Percentiles rank a stretch among this genome's conserved stretches.
Conservation (phyloP, 2,329 filamentous ascomycete species). For the Neurospora sp. region DNA sequence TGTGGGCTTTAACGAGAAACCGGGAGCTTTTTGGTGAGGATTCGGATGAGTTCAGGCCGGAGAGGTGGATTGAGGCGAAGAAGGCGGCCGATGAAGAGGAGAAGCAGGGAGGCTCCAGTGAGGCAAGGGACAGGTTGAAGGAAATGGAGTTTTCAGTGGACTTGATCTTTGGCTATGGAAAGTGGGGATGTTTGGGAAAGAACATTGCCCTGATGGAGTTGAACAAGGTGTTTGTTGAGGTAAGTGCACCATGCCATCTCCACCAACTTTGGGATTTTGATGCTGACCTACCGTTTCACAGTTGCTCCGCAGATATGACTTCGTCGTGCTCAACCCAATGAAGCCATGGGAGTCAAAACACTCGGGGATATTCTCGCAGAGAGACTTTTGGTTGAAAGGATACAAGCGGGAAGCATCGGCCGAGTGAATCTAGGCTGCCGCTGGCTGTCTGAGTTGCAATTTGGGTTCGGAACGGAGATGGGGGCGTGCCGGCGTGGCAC, state of each 20-base stretch:
- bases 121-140: slow-evolving; percentile 2
- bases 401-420: background rate
- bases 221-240: slow-evolving; percentile 31
- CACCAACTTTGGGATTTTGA: background rate
- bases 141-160: slow-evolving; percentile 15
- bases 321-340: slow-evolving; percentile 17
- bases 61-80: slow-evolving; percentile 32
- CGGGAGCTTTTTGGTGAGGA: slow-evolving; percentile 25
- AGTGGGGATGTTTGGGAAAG: slow-evolving; percentile 29
- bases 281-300: background rate
- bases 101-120: slow-evolving; percentile 1
- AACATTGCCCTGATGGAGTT: slow-evolving; percentile 31
- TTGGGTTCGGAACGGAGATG: background rate
- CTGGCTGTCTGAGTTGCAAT: background rate
- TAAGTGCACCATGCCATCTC: slow-evolving; percentile 14
- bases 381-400: background rate
- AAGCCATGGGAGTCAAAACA: slow-evolving; percentile 10
- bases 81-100: slow-evolving; percentile 13
- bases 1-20: slow-evolving; percentile 6
- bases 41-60: slow-evolving; percentile 31
- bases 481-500: background rate
- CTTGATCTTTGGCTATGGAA: slow-evolving; percentile 27
- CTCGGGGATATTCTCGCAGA: background rate
- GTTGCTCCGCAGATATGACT: slow-evolving; percentile 15
- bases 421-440: no score